Conservation (phyloP, 106 monocot species). For the Allium fistulosum region DNA sequence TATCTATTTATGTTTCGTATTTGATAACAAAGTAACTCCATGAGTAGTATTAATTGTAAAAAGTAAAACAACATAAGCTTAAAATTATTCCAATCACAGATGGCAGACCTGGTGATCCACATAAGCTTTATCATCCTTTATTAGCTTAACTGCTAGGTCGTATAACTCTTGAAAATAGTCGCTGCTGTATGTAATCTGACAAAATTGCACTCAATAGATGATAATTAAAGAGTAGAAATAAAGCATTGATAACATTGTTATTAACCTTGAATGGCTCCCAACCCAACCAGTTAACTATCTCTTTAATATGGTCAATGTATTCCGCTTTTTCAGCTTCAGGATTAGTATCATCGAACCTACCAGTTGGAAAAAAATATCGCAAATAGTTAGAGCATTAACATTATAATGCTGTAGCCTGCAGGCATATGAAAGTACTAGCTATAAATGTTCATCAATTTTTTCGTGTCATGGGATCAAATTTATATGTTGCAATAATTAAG, state of each 20-base stretch:
- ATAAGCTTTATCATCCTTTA: conserved; percentile 69
- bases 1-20: too few relatives aligned
- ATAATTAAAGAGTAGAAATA: background rate
- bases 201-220: conserved; percentile 4
- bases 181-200: conserved; percentile 81
- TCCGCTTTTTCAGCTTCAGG: conserved; percentile 95
- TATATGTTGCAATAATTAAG: too few relatives aligned
- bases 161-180: conserved; percentile 88
- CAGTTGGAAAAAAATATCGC: background rate
- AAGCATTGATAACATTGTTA: background rate
- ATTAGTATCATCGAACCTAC: conserved; percentile 97
- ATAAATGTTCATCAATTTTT: too few relatives aligned
- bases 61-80: too few relatives aligned
- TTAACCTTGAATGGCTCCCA: conserved; percentile 88
- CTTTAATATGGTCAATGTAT: conserved; percentile 93
- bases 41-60: too few relatives aligned
- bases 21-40: too few relatives aligned
- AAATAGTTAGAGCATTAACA: too few relatives aligned
- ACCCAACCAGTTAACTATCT: conserved; percentile 96
- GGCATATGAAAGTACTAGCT: too few relatives aligned
- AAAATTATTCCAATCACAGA: background rate
- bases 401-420: too few relatives aligned
- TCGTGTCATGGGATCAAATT: too few relatives aligned
- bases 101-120: conserved; percentile 96
- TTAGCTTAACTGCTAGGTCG: conserved; percentile 79